A percentile compares a stretch with the other conserved stretches of the same genome.
Conservation (phyloP, 75 land plant genomes). For the Sequoia sempervirens region DNA sequence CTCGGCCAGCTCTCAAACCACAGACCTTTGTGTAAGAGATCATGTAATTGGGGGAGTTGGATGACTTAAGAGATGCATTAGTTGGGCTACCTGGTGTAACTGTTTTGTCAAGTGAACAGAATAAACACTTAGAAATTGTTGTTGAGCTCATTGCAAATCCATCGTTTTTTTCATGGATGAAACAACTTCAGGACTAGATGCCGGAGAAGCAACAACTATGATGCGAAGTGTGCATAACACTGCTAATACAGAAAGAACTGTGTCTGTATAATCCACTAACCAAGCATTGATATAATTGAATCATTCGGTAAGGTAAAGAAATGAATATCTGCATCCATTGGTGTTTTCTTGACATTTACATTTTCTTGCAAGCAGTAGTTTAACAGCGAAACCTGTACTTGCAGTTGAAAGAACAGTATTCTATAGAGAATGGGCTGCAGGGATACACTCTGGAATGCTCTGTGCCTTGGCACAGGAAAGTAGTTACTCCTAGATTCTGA, state of each 20-base stretch:
- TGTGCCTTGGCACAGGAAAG: too few species aligned
- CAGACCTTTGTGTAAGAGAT: slow-evolving; percentile 69
- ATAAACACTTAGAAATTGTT: slow-evolving; percentile 56
- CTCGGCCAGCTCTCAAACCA: neutral
- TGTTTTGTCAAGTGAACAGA: slow-evolving; percentile 67
- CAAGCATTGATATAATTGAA: slow-evolving; percentile 68
- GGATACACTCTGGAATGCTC: neutral
- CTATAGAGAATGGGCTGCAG: slow-evolving; percentile 26
- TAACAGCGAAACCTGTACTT: too few species aligned
- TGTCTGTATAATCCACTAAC: slow-evolving; percentile 60
- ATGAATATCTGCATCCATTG: neutral
- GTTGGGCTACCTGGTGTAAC: slow-evolving; percentile 65
- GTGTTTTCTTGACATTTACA: neutral
- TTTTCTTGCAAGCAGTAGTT: slow-evolving; percentile 7
- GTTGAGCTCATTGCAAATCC: slow-evolving; percentile 80
- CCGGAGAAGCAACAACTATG: slow-evolving; percentile 53
- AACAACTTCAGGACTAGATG: slow-evolving; percentile 66
- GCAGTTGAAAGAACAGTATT: neutral
- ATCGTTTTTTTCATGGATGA: slow-evolving; percentile 77
- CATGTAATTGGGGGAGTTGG: slow-evolving; percentile 73
- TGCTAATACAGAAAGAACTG: slow-evolving; percentile 60
- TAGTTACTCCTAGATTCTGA: too few species aligned
- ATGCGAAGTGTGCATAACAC: slow-evolving; percentile 69
- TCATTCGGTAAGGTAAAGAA: slow-evolving; percentile 63
- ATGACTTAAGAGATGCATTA: slow-evolving; percentile 41